Evolutionary conservation across 805 yeast genomes (phyloP).

Genomic region (Candida quercuum): DNA sequence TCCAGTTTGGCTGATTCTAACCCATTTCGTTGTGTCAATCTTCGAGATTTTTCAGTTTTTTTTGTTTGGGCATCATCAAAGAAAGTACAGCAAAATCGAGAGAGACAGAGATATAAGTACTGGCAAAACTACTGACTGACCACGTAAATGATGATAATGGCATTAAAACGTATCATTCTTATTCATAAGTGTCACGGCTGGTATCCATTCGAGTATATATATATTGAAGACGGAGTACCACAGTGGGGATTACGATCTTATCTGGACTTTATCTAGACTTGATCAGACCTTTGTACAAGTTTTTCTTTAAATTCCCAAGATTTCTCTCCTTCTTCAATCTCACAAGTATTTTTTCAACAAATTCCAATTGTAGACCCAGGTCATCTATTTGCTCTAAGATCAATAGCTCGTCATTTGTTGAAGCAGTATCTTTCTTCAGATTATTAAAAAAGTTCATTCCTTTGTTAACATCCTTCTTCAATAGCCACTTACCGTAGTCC

Average conservation of each 20-base stretch:
- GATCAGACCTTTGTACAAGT: conserved; percentile 12
- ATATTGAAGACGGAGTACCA: neutral
- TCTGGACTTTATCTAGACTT: neutral
- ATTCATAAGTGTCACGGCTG: no score
- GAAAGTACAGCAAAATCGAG: no score
- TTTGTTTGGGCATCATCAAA: neutral
- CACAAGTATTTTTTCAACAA: conserved; percentile 16
- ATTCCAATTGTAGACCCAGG: conserved; percentile 13
- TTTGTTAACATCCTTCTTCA: conserved; percentile 15
- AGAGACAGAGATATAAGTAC: no score
- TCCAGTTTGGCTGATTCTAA: neutral
- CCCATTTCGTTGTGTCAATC: conserved; percentile 2
- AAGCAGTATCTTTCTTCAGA: conserved; percentile 3
- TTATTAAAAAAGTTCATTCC: conserved; percentile 18
- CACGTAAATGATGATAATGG: no score
- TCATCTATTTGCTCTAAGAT: conserved; percentile 16
- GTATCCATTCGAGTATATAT: no score
- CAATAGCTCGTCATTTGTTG: conserved; percentile 12
- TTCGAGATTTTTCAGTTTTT: neutral
- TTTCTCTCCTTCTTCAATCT: conserved; percentile 16
- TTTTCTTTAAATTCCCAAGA: conserved; percentile 8
- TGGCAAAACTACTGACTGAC: no score
- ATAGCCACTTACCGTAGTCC: conserved; percentile 17
- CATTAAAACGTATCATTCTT: no score
- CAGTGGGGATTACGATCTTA: neutral